phyloP scores from a whole-genome alignment of 2,329 filamentous ascomycete species.

The Colletotrichum musicola region DNA sequence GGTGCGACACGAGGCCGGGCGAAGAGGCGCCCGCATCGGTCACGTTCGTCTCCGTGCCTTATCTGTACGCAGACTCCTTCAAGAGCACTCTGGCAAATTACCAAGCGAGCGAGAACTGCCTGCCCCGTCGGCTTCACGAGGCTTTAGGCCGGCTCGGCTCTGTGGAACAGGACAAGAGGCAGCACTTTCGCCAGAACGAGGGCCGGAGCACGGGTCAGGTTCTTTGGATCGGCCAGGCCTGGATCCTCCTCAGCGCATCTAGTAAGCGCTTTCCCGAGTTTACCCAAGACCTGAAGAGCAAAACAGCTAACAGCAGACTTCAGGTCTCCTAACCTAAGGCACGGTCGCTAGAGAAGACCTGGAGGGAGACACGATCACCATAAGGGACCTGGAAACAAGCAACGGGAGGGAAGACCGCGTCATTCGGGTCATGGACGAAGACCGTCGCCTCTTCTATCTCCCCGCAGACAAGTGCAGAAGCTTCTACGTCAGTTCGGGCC shows the following conservation, averaged over 20 bases:
- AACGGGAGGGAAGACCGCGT: background rate
- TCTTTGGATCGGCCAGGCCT: constrained; percentile 3
- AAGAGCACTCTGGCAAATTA: background rate
- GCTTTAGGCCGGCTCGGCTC: background rate
- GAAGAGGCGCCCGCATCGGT: background rate
- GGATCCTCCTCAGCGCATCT: background rate
- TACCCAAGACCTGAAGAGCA: background rate
- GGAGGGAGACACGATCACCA: constrained; percentile 3
- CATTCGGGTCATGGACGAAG: background rate
- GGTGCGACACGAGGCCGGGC: constrained; percentile 6
- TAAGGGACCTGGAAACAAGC: background rate
- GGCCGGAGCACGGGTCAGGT: background rate
- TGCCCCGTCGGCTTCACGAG: constrained; percentile 2
- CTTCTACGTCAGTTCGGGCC: background rate
- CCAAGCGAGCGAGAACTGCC: background rate
- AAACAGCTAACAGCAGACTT: background rate
- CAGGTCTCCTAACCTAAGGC: constrained; percentile 1
- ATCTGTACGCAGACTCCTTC: constrained; percentile 3
- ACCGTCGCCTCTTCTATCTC: background rate
- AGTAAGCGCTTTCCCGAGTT: background rate
- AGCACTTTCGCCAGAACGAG: constrained; percentile 1
- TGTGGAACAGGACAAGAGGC: constrained; percentile 1
- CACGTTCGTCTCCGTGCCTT: background rate
- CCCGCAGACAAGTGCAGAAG: constrained; percentile 9
- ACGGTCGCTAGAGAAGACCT: background rate